Percentiles rank a stretch among this genome's conserved stretches.
Conservation (phyloP, 106 monocot species). For the Dendrobium officinale region DNA sequence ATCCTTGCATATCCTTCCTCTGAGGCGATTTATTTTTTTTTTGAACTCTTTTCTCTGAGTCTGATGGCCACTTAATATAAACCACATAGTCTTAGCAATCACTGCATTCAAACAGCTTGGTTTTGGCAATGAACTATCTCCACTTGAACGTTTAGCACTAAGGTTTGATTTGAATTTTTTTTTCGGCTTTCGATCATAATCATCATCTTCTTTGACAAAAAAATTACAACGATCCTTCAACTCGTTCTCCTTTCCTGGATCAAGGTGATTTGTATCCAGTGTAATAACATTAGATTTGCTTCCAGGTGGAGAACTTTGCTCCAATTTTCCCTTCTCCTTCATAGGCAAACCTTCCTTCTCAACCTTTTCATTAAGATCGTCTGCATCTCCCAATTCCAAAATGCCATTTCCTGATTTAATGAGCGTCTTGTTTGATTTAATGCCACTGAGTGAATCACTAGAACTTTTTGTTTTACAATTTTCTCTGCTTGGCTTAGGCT, state of each 20-base stretch:
- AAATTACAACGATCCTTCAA: conserved; percentile 11
- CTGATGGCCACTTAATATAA: conserved; percentile 79
- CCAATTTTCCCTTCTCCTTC: conserved; percentile 9
- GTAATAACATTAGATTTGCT: conserved; percentile 7
- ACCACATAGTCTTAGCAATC: conserved; percentile 34
- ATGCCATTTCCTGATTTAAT: conserved; percentile 11
- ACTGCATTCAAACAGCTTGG: background rate
- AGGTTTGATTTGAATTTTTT: background rate
- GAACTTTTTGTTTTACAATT: conserved; percentile 10
- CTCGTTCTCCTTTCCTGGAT: conserved; percentile 69
- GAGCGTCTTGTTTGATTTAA: conserved; percentile 1
- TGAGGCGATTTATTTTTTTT: conserved; percentile 38
- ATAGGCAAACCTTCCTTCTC: conserved; percentile 5
- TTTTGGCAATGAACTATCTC: background rate
- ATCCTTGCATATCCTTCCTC: conserved; percentile 69
- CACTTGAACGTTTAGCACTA: background rate
- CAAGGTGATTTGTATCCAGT: conserved; percentile 20
- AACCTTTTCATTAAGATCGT: background rate
- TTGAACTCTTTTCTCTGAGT: conserved; percentile 78
- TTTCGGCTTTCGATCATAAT: background rate
- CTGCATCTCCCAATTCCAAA: background rate
- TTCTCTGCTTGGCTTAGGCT: conserved; percentile 9
- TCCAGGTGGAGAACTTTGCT: conserved; percentile 2
- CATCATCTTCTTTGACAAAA: background rate
- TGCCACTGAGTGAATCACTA: conserved; percentile 6